Evolutionary conservation across 202 grass and related monocot genomes (phyloP).

Genomic region (Zizania palustris): DNA sequence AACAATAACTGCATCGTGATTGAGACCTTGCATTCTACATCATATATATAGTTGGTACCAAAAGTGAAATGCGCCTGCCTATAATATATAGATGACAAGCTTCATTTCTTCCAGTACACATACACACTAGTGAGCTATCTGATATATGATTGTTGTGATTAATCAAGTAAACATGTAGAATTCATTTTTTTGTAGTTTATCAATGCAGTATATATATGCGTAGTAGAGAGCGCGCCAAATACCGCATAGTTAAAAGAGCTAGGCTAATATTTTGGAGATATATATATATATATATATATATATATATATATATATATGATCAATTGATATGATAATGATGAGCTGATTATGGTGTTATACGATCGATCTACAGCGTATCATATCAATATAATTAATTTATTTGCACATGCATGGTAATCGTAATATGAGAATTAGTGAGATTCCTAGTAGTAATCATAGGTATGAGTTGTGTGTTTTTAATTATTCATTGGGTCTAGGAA

Average conservation of each 20-base stretch:
- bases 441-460: no score
- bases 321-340: neutral
- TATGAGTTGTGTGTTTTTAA: no score
- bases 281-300: no score
- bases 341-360: neutral
- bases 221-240: neutral
- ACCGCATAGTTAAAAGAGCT: no score
- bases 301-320: no score
- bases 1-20: neutral
- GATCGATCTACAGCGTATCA: neutral
- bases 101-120: constrained; percentile 14
- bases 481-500: no score
- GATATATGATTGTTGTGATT: neutral
- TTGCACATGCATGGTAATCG: no score
- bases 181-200: neutral
- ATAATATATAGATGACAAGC: neutral
- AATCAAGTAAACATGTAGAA: neutral
- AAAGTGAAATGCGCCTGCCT: neutral
- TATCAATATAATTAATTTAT: neutral
- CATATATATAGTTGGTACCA: neutral
- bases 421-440: neutral
- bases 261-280: no score
- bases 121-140: neutral
- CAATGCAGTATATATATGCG: neutral
- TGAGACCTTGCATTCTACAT: constrained; percentile 9